A percentile compares a stretch with the other conserved stretches of the same genome.
phyloP scores from a whole-genome alignment of 495 filamentous ascomycete species.

The Tetracladium marchalianum region DNA sequence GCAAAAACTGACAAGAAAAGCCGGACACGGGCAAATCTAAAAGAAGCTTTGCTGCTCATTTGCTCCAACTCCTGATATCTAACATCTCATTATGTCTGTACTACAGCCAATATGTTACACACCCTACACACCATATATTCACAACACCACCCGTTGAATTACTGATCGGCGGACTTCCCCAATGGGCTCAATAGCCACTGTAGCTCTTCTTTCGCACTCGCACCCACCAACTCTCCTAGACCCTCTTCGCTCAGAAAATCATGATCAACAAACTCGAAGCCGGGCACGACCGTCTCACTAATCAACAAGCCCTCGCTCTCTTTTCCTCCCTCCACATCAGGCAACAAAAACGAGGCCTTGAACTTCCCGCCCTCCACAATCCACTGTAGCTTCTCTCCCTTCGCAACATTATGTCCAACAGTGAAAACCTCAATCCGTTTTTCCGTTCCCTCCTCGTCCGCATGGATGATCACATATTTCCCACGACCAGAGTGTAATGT shows the following conservation, averaged over 20 bases:
- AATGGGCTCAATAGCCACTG: conserved; percentile 36
- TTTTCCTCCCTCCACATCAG: conserved; percentile 29
- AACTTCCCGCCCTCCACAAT: conserved; percentile 57
- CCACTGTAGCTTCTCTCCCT: conserved; percentile 55
- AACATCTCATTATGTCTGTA: too few relatives aligned
- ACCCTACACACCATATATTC: too few relatives aligned
- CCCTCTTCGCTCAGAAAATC: conserved; percentile 41
- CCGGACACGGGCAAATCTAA: too few relatives aligned
- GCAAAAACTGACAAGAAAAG: too few relatives aligned
- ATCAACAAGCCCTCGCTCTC: conserved; percentile 45
- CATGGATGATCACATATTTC: conserved; percentile 50
- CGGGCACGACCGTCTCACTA: conserved; percentile 57
- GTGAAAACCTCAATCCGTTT: conserved; percentile 49
- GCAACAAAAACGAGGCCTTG: conserved; percentile 49
- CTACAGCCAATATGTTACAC: too few relatives aligned
- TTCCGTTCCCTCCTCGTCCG: conserved; percentile 29
- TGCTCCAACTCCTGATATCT: too few relatives aligned
- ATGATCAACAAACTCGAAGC: conserved; percentile 55
- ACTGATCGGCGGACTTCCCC: background rate
- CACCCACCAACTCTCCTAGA: conserved; percentile 36
- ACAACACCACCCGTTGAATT: too few relatives aligned
- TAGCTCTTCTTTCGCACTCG: conserved; percentile 36
- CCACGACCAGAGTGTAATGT: conserved; percentile 50
- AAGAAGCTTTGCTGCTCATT: too few relatives aligned
- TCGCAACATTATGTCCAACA: conserved; percentile 44